Conservation (phyloP, 306 rosid genomes). For the Lathyrus aphaca region DNA sequence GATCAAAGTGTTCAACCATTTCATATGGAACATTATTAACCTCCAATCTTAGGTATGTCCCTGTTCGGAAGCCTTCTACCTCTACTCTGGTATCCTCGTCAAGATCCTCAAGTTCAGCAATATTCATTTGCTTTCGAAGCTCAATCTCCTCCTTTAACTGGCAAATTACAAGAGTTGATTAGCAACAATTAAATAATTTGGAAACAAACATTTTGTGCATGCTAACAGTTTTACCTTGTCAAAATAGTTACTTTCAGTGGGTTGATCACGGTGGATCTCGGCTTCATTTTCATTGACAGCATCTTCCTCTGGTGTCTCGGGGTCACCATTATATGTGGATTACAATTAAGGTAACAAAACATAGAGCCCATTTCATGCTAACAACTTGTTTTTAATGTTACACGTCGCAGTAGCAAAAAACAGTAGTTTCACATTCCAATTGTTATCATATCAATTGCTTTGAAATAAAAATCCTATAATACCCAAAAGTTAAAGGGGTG, state of each 20-base stretch:
- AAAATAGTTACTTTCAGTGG: constrained; percentile 66
- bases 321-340: constrained; percentile 60
- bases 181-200: constrained; percentile 29
- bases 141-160: constrained; percentile 91
- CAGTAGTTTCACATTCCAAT: constrained; percentile 15
- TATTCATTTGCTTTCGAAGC: constrained; percentile 76
- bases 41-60: constrained; percentile 90
- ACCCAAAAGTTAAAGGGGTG: background rate
- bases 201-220: background rate
- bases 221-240: constrained; percentile 67
- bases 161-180: constrained; percentile 34
- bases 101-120: constrained; percentile 83
- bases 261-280: constrained; percentile 50
- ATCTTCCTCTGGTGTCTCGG: constrained; percentile 65
- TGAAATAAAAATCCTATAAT: background rate
- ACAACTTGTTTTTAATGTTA: constrained; percentile 9
- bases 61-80: constrained; percentile 81
- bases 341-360: constrained; percentile 64
- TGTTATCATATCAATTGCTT: constrained; percentile 8
- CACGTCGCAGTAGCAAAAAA: background rate
- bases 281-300: constrained; percentile 44
- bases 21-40: constrained; percentile 83
- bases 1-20: constrained; percentile 85
- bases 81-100: constrained; percentile 81
- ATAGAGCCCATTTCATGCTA: constrained; percentile 28